Percentiles rank a stretch among this genome's conserved stretches.
Conservation (phyloP, 306 rosid genomes). For the Lathyrus oleraceus region DNA sequence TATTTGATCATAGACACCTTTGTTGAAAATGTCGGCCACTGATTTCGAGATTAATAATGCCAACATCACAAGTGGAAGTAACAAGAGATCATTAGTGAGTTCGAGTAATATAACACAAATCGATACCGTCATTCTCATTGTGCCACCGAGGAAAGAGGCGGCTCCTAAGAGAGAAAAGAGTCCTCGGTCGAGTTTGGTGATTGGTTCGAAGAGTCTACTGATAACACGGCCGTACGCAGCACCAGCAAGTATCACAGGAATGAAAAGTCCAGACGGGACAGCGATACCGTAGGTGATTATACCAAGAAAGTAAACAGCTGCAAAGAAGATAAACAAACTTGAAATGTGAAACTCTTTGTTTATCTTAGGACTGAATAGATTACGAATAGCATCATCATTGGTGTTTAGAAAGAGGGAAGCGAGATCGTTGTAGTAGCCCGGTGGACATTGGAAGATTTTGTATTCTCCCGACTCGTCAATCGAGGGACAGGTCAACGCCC, state of each 20-base stretch:
- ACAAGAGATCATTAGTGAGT: conserved; percentile 86
- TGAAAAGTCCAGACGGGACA: conserved; percentile 89
- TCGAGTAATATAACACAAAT: conserved; percentile 87
- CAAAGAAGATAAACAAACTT: conserved; percentile 67
- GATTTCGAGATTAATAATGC: conserved; percentile 74
- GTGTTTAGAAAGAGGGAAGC: conserved; percentile 92
- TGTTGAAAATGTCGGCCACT: conserved; percentile 81
- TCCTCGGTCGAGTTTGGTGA: conserved; percentile 61
- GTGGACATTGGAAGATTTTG: conserved; percentile 75
- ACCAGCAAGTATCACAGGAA: conserved; percentile 95
- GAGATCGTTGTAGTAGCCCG: conserved; percentile 82
- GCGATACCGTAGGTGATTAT: conserved; percentile 90
- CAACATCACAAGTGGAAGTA: conserved; percentile 88
- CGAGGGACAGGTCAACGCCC: conserved; percentile 55
- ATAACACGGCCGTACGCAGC: conserved; percentile 84
- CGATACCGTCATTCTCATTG: conserved; percentile 99
- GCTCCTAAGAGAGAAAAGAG: conserved; percentile 91
- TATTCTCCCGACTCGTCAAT: conserved; percentile 70
- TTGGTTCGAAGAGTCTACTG: conserved; percentile 61
- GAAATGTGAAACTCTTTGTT: conserved; percentile 62
- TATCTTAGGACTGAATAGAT: conserved; percentile 64
- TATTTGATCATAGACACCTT: conserved; percentile 87
- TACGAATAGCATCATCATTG: conserved; percentile 91
- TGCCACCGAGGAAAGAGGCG: conserved; percentile 92
- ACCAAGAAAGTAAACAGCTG: conserved; percentile 65